Evolutionary conservation across 1,284 basidiomycete genomes (phyloP), one percentile per base, ranked within the genome.

Genomic region (Cutaneotrichosporon sp.): DNA sequence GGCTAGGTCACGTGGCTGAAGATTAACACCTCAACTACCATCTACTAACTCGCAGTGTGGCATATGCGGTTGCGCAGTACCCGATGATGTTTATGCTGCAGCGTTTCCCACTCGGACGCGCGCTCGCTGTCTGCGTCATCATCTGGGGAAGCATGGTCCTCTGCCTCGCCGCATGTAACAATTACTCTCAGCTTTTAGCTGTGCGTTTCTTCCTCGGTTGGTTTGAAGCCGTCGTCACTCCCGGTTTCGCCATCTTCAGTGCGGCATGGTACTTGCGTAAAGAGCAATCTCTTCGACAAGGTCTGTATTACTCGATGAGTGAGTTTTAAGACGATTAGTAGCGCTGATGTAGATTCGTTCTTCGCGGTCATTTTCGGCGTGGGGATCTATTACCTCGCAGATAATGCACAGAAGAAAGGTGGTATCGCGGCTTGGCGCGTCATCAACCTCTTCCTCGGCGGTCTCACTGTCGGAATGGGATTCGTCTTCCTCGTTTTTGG

Each of bases 361-460:
- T 52, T 64, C 34, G 52, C 30, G 36, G 51, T 66, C 32, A n/a
- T 66, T 40, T 64, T 66, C 31, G 51, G 56, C 11, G 59, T 64
- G 5, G 65, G 65, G 31, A 71, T 64, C 66, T 74, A 74, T 63
- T 68, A 55, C 49, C 66, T 74, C 36, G 72, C 69, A n/a, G 53
- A 58, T 10, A 55, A 64, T 16, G 57, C 70, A 4, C 59, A 72
- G 56, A 32, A 60, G 51, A 34, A 55, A 4, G 71, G 71, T 26
- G 60, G 56, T 4, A 56, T 69, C 3, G 65, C 67, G 11, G 71
- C 63, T 0, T 74, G 73, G 73, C 60, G 72, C 30, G 69, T 68
- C 10, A 74, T 74, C 69, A 72, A 72, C 62, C 69, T 69, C 32
- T 74, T 74, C 66, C 69, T 74, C 22, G 72, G 72, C 36, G 70